These are phyloP conservation scores for Centaurea solstitialis DNA, from an alignment of 129 eudicot genomes.

Conservation along the genomic window DNA sequence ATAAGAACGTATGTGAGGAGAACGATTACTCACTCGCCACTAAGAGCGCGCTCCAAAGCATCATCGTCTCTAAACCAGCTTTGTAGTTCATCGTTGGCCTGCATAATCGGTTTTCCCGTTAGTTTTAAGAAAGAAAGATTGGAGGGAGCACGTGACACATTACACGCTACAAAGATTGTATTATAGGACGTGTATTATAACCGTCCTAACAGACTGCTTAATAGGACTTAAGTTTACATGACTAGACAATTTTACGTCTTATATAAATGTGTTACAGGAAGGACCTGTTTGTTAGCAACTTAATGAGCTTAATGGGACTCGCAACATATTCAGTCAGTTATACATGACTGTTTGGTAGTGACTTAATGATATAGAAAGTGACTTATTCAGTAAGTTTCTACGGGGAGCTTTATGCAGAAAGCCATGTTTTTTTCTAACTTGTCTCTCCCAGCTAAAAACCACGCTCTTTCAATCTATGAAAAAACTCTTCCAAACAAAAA, in stretches of 20 bases:
- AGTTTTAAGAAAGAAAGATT: background rate
- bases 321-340: too few species aligned
- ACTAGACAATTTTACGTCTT: background rate
- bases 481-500: too few species aligned
- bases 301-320: too few species aligned
- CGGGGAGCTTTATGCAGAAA: too few species aligned
- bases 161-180: background rate
- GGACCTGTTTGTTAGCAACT: too few species aligned
- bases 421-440: too few species aligned
- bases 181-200: background rate
- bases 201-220: background rate
- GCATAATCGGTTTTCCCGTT: conserved; percentile 25
- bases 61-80: conserved; percentile 93
- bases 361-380: too few species aligned
- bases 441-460: too few species aligned
- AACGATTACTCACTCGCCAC: conserved; percentile 72
- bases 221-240: background rate
- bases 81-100: conserved; percentile 76
- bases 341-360: too few species aligned
- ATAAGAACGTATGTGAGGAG: conserved; percentile 8
- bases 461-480: too few species aligned
- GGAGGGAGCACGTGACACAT: background rate
- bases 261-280: too few species aligned
- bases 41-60: conserved; percentile 88
- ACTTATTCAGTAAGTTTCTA: too few species aligned